Evolutionary conservation across 2,329 filamentous ascomycete species (phyloP).

Genomic region (Diaporthe sp.): DNA sequence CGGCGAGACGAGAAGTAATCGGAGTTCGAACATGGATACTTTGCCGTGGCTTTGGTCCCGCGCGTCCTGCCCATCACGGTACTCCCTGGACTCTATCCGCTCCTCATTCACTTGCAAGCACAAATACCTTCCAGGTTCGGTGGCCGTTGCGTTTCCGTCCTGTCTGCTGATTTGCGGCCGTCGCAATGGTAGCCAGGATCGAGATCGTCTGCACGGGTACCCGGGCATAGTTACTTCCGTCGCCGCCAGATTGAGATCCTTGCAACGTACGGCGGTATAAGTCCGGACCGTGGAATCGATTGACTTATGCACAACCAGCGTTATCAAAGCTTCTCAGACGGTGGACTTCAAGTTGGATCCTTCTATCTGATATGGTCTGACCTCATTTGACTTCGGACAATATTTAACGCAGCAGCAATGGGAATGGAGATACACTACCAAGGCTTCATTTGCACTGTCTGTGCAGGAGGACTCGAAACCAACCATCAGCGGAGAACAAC

Average conservation of each 20-base stretch:
- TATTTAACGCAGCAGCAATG: neutral
- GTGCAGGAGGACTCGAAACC: neutral
- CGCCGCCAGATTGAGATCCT: neutral
- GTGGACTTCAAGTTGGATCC: neutral
- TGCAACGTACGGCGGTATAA: neutral
- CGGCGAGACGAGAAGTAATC: neutral
- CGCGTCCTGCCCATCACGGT: neutral
- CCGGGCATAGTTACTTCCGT: neutral
- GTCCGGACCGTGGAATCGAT: neutral
- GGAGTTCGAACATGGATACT: neutral
- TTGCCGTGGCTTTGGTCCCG: neutral
- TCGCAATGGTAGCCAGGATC: neutral
- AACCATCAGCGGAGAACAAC: neutral
- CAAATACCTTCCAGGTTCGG: neutral
- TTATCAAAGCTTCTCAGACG: neutral
- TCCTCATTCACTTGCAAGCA: neutral
- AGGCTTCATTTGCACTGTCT: neutral
- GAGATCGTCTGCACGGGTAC: neutral
- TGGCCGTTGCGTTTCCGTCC: neutral
- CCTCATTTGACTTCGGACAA: neutral
- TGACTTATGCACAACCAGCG: too few relatives aligned
- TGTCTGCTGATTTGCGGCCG: neutral
- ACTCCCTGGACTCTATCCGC: neutral
- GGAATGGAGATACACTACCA: neutral
- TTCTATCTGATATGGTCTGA: neutral